These are phyloP conservation scores for Torrubiellomyces zombiae DNA, from an alignment of 2,329 filamentous ascomycete genomes.

Conservation along the genomic window DNA sequence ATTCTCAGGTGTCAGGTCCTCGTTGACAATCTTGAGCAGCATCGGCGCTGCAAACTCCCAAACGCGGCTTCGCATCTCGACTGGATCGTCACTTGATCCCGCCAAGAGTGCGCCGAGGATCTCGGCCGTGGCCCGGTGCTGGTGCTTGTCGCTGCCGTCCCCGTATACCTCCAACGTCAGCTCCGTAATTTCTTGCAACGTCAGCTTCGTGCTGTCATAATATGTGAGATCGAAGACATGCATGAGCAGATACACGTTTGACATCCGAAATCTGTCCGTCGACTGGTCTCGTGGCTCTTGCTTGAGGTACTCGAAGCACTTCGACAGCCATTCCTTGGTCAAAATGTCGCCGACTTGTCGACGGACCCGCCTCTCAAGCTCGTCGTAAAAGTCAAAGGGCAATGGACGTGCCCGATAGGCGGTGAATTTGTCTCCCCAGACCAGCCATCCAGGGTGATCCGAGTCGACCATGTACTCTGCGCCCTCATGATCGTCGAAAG, in stretches of 20 bases:
- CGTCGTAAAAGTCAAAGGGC: constrained; percentile 59
- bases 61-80: constrained; percentile 55
- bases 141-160: constrained; percentile 92
- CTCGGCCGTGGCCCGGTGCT: constrained; percentile 88
- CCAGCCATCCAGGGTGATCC: constrained; percentile 89
- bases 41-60: constrained; percentile 89
- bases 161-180: constrained; percentile 64
- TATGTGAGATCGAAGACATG: constrained; percentile 85
- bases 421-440: constrained; percentile 79
- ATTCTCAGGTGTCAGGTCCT: constrained; percentile 88
- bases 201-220: constrained; percentile 58
- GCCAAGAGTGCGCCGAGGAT: constrained; percentile 76
- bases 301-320: constrained; percentile 85
- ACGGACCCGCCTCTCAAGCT: constrained; percentile 56
- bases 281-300: constrained; percentile 77
- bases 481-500: constrained; percentile 50
- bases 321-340: constrained; percentile 70
- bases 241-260: constrained; percentile 71
- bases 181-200: constrained; percentile 76
- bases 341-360: constrained; percentile 66
- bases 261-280: constrained; percentile 78
- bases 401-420: constrained; percentile 58
- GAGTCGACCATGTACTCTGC: constrained; percentile 82
- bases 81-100: constrained; percentile 61
- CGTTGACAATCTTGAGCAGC: constrained; percentile 70